Conservation (phyloP, 2,329 filamentous ascomycete genomes). For the Lasiodiplodia gonubiensis region DNA sequence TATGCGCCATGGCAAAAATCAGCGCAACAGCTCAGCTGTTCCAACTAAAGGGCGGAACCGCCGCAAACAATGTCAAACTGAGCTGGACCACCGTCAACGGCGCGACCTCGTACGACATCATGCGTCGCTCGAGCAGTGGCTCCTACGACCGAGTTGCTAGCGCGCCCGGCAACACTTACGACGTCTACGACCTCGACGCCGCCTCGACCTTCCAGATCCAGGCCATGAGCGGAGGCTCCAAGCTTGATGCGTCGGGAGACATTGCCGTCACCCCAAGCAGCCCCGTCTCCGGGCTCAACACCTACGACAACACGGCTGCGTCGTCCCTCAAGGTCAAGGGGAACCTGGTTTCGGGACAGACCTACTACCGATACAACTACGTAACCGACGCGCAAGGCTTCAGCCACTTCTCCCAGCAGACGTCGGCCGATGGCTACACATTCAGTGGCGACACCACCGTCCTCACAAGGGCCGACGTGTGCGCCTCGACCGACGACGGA, state of each 20-base stretch:
- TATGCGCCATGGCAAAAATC: conserved; percentile 28
- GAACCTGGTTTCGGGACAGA: conserved; percentile 12
- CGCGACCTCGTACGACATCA: conserved; percentile 30
- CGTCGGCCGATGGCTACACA: conserved; percentile 32
- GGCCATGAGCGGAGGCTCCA: conserved; percentile 14
- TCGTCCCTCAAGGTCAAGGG: conserved; percentile 29
- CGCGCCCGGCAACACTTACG: conserved; percentile 29
- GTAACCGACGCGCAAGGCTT: conserved; percentile 30
- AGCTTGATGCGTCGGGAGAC: conserved; percentile 29
- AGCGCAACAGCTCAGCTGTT: conserved; percentile 32
- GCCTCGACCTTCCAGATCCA: conserved; percentile 28
- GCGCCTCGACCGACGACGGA: neutral
- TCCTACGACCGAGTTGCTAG: conserved; percentile 28
- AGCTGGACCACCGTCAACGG: conserved; percentile 29
- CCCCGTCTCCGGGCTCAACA: conserved; percentile 29
- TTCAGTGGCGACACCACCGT: conserved; percentile 33
- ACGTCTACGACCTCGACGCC: conserved; percentile 29
- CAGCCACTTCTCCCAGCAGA: conserved; percentile 33
- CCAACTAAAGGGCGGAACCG: conserved; percentile 28
- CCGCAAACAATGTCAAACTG: conserved; percentile 33
- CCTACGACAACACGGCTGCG: conserved; percentile 32
- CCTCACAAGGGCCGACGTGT: conserved; percentile 8
- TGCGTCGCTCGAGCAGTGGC: conserved; percentile 27
- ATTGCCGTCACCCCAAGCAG: conserved; percentile 24
- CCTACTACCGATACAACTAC: conserved; percentile 35